Evolutionary conservation across 352 stramenopile genomes (phyloP).

Genomic region (Phytophthora sp.): DNA sequence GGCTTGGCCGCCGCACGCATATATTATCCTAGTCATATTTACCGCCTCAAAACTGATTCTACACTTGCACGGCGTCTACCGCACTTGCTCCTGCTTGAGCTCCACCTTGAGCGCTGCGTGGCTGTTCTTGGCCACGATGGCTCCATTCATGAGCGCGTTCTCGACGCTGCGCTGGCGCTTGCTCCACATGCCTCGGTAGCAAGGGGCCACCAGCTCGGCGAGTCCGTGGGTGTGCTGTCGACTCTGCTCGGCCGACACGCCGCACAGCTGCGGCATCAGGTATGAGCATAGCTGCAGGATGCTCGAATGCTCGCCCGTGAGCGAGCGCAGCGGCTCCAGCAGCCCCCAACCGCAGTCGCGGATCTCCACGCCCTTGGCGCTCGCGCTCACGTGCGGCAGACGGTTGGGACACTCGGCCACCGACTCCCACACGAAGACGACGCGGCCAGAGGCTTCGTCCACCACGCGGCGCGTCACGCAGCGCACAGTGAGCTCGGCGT

Average conservation of each 20-base stretch:
- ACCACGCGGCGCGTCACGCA: slow-evolving; percentile 50
- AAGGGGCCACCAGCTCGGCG: slow-evolving; percentile 47
- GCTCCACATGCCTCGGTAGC: slow-evolving; percentile 50
- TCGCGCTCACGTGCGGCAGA: slow-evolving; percentile 27
- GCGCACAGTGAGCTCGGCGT: slow-evolving; percentile 43
- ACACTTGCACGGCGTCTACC: slow-evolving; percentile 22
- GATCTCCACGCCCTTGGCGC: slow-evolving; percentile 44
- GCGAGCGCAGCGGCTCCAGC: slow-evolving; percentile 37
- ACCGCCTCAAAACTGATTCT: slow-evolving; percentile 35
- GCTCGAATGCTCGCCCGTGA: slow-evolving; percentile 41
- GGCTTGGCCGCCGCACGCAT: slow-evolving; percentile 5
- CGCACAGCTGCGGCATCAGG: slow-evolving; percentile 40
- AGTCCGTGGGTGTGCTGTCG: slow-evolving; percentile 54
- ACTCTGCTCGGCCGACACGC: slow-evolving; percentile 39
- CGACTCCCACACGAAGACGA: slow-evolving; percentile 63
- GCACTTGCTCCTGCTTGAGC: slow-evolving; percentile 16
- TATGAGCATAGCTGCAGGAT: slow-evolving; percentile 67
- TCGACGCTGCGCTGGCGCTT: slow-evolving; percentile 55
- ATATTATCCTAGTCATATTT: slow-evolving; percentile 35
- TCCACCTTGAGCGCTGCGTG: slow-evolving; percentile 13
- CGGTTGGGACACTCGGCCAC: slow-evolving; percentile 41
- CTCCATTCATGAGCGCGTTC: slow-evolving; percentile 57
- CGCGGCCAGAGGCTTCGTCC: slow-evolving; percentile 34
- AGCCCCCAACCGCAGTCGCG: slow-evolving; percentile 58
- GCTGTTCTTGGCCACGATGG: slow-evolving; percentile 36